A percentile compares a stretch with the other conserved stretches of the same genome.
phyloP scores from a whole-genome alignment of 345 rosid species.

The Dipteronia dyeriana region DNA sequence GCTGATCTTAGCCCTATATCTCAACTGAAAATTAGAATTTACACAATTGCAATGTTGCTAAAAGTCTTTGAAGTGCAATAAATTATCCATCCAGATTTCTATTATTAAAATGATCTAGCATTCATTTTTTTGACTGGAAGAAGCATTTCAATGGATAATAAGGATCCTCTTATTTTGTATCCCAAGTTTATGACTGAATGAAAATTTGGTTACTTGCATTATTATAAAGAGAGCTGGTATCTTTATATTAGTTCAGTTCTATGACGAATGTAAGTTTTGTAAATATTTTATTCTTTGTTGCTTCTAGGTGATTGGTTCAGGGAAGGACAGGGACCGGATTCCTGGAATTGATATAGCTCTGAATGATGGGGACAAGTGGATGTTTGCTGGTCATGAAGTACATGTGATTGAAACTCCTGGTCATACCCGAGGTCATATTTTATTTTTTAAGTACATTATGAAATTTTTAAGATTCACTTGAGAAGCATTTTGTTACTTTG shows the following conservation, averaged over 20 bases:
- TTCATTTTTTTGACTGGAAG: conserved; percentile 8
- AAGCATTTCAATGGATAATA: background rate
- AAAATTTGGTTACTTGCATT: background rate
- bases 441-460: conserved; percentile 11
- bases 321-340: conserved; percentile 66
- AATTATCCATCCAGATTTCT: background rate
- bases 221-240: background rate
- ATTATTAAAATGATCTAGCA: background rate
- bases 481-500: conserved; percentile 5
- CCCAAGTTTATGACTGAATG: background rate
- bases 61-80: background rate
- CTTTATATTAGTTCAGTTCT: background rate
- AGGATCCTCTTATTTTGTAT: background rate
- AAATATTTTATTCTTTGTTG: conserved; percentile 24
- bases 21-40: background rate
- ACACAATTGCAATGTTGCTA: background rate
- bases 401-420: conserved; percentile 90
- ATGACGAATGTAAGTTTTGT: background rate
- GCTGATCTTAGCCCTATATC: background rate
- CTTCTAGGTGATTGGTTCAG: conserved; percentile 90
- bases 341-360: conserved; percentile 91
- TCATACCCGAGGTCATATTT: conserved; percentile 76
- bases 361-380: conserved; percentile 92
- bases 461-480: conserved; percentile 9
- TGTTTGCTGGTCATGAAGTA: conserved; percentile 98